These are phyloP conservation scores for Auricularia sp. DNA, from an alignment of 768 basidiomycete genomes.

Conservation along the genomic window DNA sequence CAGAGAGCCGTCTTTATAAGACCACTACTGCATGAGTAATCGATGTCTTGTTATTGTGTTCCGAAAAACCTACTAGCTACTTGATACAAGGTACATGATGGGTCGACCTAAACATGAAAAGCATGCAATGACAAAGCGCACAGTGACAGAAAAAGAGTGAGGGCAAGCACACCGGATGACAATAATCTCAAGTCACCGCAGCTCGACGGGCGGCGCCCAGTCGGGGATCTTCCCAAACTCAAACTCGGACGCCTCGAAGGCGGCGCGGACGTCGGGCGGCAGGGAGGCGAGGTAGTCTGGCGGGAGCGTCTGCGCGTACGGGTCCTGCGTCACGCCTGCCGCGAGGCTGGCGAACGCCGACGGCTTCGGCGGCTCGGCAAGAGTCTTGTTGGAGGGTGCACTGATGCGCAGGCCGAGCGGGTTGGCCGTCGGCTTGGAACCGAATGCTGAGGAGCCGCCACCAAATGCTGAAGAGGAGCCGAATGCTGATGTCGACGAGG, in stretches of 20 bases:
- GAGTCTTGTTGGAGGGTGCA: constrained; percentile 11
- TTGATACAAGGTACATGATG: neutral
- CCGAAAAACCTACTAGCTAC: neutral
- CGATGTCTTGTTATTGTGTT: neutral
- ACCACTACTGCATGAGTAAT: neutral
- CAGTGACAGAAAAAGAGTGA: neutral
- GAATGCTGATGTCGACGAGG: constrained; percentile 10
- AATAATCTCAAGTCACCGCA: constrained; percentile 30
- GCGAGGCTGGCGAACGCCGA: neutral
- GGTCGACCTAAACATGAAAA: too few species aligned
- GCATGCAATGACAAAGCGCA: neutral
- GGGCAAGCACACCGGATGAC: neutral
- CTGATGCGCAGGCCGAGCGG: constrained; percentile 17
- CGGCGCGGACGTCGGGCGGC: constrained; percentile 38
- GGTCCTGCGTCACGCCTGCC: constrained; percentile 20
- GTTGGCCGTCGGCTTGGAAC: constrained; percentile 13
- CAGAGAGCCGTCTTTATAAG: too few species aligned
- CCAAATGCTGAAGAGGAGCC: constrained; percentile 25
- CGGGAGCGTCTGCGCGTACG: constrained; percentile 49
- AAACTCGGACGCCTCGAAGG: constrained; percentile 48
- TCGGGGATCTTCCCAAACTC: constrained; percentile 63
- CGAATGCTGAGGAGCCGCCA: constrained; percentile 13
- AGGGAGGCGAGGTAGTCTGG: constrained; percentile 46
- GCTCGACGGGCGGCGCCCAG: constrained; percentile 58
- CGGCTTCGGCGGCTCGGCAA: neutral